These are phyloP conservation scores for Salix dunnii DNA, from an alignment of 345 rosid genomes.

Conservation along the genomic window DNA sequence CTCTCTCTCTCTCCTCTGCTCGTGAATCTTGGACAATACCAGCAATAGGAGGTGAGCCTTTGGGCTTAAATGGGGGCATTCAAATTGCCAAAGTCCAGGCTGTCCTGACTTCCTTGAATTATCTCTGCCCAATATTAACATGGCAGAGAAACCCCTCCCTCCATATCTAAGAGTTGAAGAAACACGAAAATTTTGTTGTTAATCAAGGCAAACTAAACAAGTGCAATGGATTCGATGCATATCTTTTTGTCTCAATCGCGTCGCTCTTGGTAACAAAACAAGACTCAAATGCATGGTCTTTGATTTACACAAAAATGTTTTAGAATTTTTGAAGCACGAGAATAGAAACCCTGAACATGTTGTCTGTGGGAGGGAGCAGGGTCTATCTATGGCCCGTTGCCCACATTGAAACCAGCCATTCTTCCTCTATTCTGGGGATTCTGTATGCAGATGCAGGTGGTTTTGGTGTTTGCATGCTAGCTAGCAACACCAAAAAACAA, in stretches of 20 bases:
- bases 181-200: too few relatives aligned
- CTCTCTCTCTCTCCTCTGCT: neutral
- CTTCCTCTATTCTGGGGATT: slow-evolving; percentile 8
- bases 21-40: too few relatives aligned
- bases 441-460: neutral
- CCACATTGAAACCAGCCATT: neutral
- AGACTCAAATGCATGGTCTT: neutral
- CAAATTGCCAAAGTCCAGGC: too few relatives aligned
- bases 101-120: too few relatives aligned
- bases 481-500: neutral
- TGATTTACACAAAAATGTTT: neutral
- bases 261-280: neutral
- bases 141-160: neutral
- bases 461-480: slow-evolving; percentile 1
- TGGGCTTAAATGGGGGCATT: too few relatives aligned
- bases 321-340: slow-evolving; percentile 8
- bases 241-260: neutral
- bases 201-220: neutral
- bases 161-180: neutral
- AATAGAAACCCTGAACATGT: neutral
- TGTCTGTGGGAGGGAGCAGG: slow-evolving; percentile 6
- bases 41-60: too few relatives aligned
- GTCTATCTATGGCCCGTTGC: neutral
- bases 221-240: neutral
- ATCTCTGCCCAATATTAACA: neutral